These are phyloP conservation scores for Lichtheimia hyalospora DNA, from an alignment of 371 early-diverging fungal species.

Conservation along the genomic window DNA sequence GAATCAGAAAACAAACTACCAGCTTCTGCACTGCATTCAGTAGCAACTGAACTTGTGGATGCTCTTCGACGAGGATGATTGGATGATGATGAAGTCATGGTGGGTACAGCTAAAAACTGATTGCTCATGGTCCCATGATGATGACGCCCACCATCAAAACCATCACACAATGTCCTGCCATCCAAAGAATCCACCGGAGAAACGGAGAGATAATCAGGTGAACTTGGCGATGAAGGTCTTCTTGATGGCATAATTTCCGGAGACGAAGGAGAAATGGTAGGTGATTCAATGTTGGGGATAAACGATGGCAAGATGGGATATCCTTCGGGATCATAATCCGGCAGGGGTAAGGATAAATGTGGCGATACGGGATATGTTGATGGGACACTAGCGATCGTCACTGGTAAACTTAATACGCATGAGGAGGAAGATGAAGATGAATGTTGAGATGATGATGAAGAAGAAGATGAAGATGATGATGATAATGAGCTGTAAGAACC, in stretches of 20 bases:
- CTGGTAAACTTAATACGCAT: conserved; percentile 18
- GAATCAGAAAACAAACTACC: conserved; percentile 9
- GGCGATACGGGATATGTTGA: conserved; percentile 19
- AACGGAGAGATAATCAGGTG: background rate
- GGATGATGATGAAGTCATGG: conserved; percentile 21
- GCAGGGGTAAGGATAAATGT: conserved; percentile 28
- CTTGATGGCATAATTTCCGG: conserved; percentile 2
- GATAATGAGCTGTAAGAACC: conserved; percentile 5
- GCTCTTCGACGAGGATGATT: conserved; percentile 1
- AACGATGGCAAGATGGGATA: conserved; percentile 24
- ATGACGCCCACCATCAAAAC: background rate
- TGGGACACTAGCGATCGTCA: conserved; percentile 38
- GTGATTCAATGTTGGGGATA: conserved; percentile 30
- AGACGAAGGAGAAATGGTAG: conserved; percentile 25
- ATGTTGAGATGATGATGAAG: background rate
- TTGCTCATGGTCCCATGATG: conserved; percentile 18
- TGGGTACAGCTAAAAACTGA: background rate
- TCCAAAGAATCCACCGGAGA: conserved; percentile 15
- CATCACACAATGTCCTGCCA: conserved; percentile 7
- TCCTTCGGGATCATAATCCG: conserved; percentile 7
- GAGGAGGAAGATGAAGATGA: conserved; percentile 6
- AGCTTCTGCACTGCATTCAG: conserved; percentile 12
- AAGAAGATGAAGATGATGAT: background rate
- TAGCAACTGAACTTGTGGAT: conserved; percentile 9
- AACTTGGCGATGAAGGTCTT: no score